Evolutionary conservation across 495 filamentous ascomycete genomes (phyloP), one percentile per base, ranked within the genome.

Genomic region (Aspergillus conjunctus): DNA sequence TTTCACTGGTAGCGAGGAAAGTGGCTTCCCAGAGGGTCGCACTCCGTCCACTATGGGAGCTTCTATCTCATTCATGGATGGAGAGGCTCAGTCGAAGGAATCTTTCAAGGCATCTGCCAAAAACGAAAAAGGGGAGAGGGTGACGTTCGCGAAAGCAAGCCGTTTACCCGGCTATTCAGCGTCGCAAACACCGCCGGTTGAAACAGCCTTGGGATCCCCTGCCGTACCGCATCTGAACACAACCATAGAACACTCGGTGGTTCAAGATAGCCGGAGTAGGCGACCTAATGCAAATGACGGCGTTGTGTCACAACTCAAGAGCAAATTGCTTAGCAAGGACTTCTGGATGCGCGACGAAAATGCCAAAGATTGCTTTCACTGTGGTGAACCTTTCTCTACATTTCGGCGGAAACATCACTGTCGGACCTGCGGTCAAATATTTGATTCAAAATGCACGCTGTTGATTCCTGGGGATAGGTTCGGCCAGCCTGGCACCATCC

Each of bases 311-410:
- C 72, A 91, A 67, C 84, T 92, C 74, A 81, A 88, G 58, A 93
- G 90, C 66, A 91, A 89, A 70, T 83, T 97, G 33, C 77, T 98
- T 14, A 96, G 88, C 65, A 93, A 90, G 70, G 91, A 97, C 55
- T 98, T 95, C 69, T 99, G 95, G 95, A 99, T 99, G 95, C 89
- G 90, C 48, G 95, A 99, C 74, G 95, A 98, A 68, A 96, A 95
- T 68, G 93, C 92, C 48, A 98, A 93, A 73, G 93, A 97, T 64
- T 99, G 95, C 70, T 99, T 98, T 68, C 82, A 90, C 48, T 99
- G 95, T 67, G 88, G 87, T 45, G 88, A 91, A 62, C 82, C 90
- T 18, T 98, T 99, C 66, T 89, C 91, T 3, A 95, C 95, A 20
- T 98, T 96, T 68, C 84, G 95, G 56, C 85, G 95, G 57, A 98